phyloP scores from a whole-genome alignment of 768 basidiomycete genomes.

The Brasilioporus rufonigricans region DNA sequence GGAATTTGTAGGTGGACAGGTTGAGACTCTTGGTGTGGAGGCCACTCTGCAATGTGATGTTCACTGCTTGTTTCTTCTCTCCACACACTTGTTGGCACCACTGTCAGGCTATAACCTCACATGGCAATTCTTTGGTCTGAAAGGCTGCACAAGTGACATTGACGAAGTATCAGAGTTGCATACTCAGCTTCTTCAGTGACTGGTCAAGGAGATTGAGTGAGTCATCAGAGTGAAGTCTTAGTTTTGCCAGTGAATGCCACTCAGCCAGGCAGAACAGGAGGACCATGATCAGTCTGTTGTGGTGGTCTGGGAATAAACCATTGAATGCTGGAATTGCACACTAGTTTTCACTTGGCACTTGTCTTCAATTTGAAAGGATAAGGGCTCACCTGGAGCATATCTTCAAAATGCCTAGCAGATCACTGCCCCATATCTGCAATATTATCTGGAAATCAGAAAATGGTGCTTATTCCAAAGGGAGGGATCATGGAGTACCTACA shows the following conservation, averaged over 20 bases:
- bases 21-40: constrained; percentile 28
- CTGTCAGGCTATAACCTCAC: neutral
- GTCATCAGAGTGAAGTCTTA: neutral
- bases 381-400: neutral
- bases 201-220: neutral
- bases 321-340: constrained; percentile 34
- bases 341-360: too few relatives aligned
- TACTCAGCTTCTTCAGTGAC: neutral
- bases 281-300: too few relatives aligned
- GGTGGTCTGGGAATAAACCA: too few relatives aligned
- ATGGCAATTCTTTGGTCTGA: neutral
- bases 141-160: neutral
- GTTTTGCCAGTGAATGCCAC: constrained; percentile 15
- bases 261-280: constrained; percentile 21
- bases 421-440: neutral
- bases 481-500: too few relatives aligned
- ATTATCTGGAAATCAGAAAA: neutral
- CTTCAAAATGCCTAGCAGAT: neutral
- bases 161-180: neutral
- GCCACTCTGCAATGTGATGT: neutral
- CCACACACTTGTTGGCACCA: neutral
- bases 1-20: constrained; percentile 33
- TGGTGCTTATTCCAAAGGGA: too few relatives aligned
- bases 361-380: too few relatives aligned
- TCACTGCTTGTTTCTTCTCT: neutral